A percentile compares a stretch with the other conserved stretches of the same genome.
phyloP scores from a whole-genome alignment of 2,329 filamentous ascomycete species.

The Alternaria brassicae region DNA sequence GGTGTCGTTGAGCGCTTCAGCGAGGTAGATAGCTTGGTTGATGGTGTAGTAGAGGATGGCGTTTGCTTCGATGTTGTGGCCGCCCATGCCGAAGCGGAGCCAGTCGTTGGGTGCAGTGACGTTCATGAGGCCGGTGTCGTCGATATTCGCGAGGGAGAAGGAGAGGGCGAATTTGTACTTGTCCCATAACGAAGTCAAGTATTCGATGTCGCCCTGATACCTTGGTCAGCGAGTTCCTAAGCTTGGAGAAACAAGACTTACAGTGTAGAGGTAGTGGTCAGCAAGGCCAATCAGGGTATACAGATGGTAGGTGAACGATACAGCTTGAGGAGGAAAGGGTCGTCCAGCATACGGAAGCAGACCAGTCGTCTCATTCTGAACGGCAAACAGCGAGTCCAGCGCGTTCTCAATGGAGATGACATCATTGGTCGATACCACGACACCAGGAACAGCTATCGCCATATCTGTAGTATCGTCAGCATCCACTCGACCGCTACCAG shows the following conservation, averaged over 20 bases:
- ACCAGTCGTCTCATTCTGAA: slow-evolving; percentile 54
- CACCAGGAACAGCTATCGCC: slow-evolving; percentile 62
- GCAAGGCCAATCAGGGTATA: slow-evolving; percentile 57
- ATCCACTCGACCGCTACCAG: neutral
- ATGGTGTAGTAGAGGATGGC: slow-evolving; percentile 60
- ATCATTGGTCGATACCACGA: slow-evolving; percentile 63
- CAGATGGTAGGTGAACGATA: slow-evolving; percentile 64
- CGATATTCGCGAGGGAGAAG: slow-evolving; percentile 54
- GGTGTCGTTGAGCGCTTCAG: slow-evolving; percentile 56
- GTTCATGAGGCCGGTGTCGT: slow-evolving; percentile 56
- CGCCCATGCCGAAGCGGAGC: slow-evolving; percentile 60
- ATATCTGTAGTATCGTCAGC: slow-evolving; percentile 54
- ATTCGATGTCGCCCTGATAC: slow-evolving; percentile 48
- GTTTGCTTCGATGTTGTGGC: slow-evolving; percentile 58
- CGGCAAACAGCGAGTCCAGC: slow-evolving; percentile 56
- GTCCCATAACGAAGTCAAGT: slow-evolving; percentile 53
- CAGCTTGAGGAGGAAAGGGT: slow-evolving; percentile 48
- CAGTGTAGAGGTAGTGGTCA: slow-evolving; percentile 55
- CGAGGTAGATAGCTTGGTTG: slow-evolving; percentile 60
- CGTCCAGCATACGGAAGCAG: slow-evolving; percentile 60
- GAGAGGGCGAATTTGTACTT: slow-evolving; percentile 54
- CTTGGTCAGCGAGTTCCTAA: slow-evolving; percentile 2
- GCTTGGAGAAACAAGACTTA: slow-evolving; percentile 8
- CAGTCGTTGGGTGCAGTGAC: slow-evolving; percentile 56
- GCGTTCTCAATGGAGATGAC: slow-evolving; percentile 60